phyloP scores from a whole-genome alignment of 2,329 filamentous ascomycete genomes.

The Rhexocercosporidium sp. region DNA sequence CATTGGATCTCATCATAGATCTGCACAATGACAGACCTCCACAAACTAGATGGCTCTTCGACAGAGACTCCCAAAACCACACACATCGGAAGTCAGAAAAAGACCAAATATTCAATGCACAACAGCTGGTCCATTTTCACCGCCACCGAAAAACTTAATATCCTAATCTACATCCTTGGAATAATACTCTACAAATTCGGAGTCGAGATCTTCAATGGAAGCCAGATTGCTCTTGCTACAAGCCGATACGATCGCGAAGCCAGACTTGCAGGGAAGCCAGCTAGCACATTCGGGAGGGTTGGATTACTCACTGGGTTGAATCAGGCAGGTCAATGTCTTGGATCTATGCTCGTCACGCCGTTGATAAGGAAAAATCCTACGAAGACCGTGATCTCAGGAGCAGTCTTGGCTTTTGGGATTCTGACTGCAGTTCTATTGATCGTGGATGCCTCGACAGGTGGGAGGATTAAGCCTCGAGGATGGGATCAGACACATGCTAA shows the following conservation, averaged over 20 bases:
- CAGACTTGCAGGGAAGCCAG: background rate
- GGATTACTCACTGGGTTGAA: slow-evolving; percentile 7
- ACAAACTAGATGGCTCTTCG: background rate
- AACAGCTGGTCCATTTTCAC: slow-evolving; percentile 5
- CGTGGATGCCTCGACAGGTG: slow-evolving; percentile 5
- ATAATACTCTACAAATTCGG: slow-evolving; percentile 16
- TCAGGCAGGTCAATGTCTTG: slow-evolving; percentile 1
- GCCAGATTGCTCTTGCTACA: slow-evolving; percentile 9
- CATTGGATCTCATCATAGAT: background rate
- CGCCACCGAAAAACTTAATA: background rate
- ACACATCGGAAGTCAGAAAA: background rate
- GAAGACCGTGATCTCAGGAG: slow-evolving; percentile 7
- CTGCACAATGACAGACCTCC: background rate
- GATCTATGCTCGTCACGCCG: slow-evolving; percentile 5
- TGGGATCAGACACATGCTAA: background rate
- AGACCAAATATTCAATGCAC: background rate
- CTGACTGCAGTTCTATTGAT: slow-evolving; percentile 9
- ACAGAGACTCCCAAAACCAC: background rate
- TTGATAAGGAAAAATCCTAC: slow-evolving; percentile 1
- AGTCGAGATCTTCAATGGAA: slow-evolving; percentile 10
- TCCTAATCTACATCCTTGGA: background rate
- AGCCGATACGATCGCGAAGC: slow-evolving; percentile 12
- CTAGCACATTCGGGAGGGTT: background rate
- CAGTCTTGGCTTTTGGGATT: slow-evolving; percentile 2
- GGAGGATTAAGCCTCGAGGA: slow-evolving; percentile 4